These are phyloP conservation scores for Athelia sp. DNA, from an alignment of 1,284 basidiomycete species.

Conservation along the genomic window DNA sequence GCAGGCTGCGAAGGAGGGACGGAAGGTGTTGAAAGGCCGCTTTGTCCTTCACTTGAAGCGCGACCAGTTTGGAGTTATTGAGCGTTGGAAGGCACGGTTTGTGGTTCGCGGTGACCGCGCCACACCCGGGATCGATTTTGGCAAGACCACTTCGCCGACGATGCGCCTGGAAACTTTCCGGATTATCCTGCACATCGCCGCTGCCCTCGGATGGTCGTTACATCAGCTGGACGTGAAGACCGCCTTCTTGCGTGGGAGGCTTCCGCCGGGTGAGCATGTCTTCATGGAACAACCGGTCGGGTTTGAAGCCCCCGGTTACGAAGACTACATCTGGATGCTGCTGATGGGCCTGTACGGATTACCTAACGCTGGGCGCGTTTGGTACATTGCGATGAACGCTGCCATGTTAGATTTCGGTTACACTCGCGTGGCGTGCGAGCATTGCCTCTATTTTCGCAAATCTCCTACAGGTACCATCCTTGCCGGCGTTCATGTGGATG, in stretches of 20 bases:
- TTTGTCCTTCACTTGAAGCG: conserved; percentile 26
- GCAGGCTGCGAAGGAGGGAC: neutral
- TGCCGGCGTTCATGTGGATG: conserved; percentile 28
- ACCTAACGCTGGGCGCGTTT: conserved; percentile 29
- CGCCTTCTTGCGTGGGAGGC: conserved; percentile 36
- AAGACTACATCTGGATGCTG: conserved; percentile 26
- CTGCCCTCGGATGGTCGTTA: conserved; percentile 27
- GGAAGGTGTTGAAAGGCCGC: conserved; percentile 19
- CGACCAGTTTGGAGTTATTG: conserved; percentile 20
- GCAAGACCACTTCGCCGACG: conserved; percentile 37
- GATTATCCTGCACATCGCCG: conserved; percentile 31
- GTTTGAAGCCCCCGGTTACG: conserved; percentile 21
- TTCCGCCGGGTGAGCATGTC: conserved; percentile 30
- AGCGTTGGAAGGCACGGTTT: conserved; percentile 28
- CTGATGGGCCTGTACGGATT: conserved; percentile 35
- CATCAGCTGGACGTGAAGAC: conserved; percentile 41
- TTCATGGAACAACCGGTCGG: conserved; percentile 33
- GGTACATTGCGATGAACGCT: conserved; percentile 30
- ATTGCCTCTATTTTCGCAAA: conserved; percentile 27
- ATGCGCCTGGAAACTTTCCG: conserved; percentile 29
- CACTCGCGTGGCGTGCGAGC: conserved; percentile 16
- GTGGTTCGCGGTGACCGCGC: conserved; percentile 37
- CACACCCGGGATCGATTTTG: conserved; percentile 33
- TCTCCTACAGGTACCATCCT: conserved; percentile 17
- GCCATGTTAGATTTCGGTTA: conserved; percentile 24